Base-by-base conservation (phyloP, 257 asterid species). In the Eustoma russellianum region DNA sequence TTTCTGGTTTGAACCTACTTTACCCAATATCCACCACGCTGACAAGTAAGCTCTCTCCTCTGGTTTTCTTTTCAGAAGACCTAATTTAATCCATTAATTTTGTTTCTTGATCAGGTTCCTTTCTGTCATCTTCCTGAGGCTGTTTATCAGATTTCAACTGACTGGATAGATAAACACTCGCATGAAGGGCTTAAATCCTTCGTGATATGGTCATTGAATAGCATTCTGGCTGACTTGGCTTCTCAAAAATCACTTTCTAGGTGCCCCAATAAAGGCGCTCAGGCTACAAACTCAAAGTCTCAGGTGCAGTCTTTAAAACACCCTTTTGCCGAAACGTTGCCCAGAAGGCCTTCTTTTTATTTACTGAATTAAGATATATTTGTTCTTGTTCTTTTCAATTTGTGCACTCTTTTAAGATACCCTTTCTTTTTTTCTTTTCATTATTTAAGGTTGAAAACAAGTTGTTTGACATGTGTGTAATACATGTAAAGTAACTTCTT, bases 131-230 rank as follows among this genome's bases (percentile, higher is more conserved):
- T 90, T 19, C 69, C 84, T 38, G 91, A 90, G 50, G 60, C 77
- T 52, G 93, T 81, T 55, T 79, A 81, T 77, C 86, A 72, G 77
- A 78, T 81, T 16, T 81, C 97, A 38, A 79, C 71, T 59, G 94
- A 86, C 60, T 90, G 97, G 96, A 79, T 90, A 70, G 83, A 69
- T 66, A 79, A 83, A 40, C 80, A 76, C 24, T 79, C 94, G 14
- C 28, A 61, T 8, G 94, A 83, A 64, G 83, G 91, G 50, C 79
- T 90, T 15, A 90, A 75, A 34, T 62, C 78, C 41, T 79, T 86
- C 73, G 88, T 90, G 44, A 5, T 79, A 33, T 86, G 97, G 97
- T 73, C 78, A 40, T 62, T 90, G 65, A 94, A 90, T 60, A 9
- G 79, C 65, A 78, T 90, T 61, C 66, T 90, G 48, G 77, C 83